Base-by-base conservation (phyloP, 768 basidiomycete species). In the Saitozyma sp. region DNA sequence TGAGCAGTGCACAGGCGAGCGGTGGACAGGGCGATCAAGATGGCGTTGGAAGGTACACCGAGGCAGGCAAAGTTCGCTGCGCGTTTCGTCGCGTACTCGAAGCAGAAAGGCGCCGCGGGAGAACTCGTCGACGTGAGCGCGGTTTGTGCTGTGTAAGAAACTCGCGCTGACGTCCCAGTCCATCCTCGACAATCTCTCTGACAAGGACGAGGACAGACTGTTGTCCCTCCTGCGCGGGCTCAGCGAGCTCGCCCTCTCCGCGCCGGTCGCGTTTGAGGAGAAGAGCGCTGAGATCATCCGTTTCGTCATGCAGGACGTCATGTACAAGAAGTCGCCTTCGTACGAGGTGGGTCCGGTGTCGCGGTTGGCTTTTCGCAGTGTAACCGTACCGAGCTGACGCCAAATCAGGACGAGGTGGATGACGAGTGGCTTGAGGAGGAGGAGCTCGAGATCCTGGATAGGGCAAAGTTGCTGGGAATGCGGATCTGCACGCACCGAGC, bases 51-150 rank as follows among this genome's bases (percentile, higher is more conserved):
- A 29, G 83, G 85, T 5, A 84, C 88, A 56, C 81, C 82, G 29
- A 83, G 85, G 19, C 86, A 88, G 64, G 89, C 91, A 17, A 97
- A 97, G 77, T 94, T 91, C 76, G 89, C 92, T 1, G 86, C 90
- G 2, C 85, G 92, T 19, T 82, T 90, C 41, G 73, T 95, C 19
- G 85, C 87, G 0, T 84, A 84, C 56, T 83, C 83, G 45, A 85
- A 84, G 68, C 82, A 84, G 13, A 82, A 83, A 8, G 81, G 84
- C 2, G 65, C 82, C 0, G 86, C 87, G 65, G 73, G 77, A 0
- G 79, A 84, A 9, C 81, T 91, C 9, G 82, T 92, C 39, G 85
- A 89, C 67, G 93, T 92, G 66, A 55, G 83, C 76, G 8, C 29
- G 29, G 29, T 29, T 29, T 29, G 29, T 29, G 29, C 29, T 2